Conservation (phyloP, 805 yeast genomes). For the Myxozyma udenii region DNA sequence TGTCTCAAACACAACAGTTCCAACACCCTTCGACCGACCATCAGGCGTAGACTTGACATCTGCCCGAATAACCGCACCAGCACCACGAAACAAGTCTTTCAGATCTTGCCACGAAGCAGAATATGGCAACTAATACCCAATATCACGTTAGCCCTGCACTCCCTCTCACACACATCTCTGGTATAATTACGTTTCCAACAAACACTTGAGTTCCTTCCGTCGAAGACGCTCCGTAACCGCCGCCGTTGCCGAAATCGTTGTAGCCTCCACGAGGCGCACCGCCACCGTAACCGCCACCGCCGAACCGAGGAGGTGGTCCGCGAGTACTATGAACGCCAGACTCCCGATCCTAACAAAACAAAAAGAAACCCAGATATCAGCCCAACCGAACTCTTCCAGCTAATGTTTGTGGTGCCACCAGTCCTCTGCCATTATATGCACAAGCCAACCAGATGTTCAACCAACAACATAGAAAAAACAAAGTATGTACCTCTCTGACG, state of each 20-base stretch:
- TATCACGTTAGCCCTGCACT: background rate
- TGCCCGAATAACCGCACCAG: slow-evolving; percentile 77
- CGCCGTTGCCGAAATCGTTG: slow-evolving; percentile 7
- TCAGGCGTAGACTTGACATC: slow-evolving; percentile 64
- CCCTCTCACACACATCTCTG: background rate
- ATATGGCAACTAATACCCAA: slow-evolving; percentile 58
- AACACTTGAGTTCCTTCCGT: slow-evolving; percentile 31
- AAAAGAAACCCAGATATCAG: slow-evolving; percentile 2
- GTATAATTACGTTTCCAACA: slow-evolving; percentile 28
- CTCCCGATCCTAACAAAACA: slow-evolving; percentile 61
- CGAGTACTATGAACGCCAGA: slow-evolving; percentile 34
- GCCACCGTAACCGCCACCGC: slow-evolving; percentile 5
- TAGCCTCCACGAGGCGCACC: too few species aligned
- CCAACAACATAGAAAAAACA: too few species aligned
- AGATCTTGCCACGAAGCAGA: slow-evolving; percentile 79
- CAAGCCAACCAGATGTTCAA: background rate
- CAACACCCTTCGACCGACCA: slow-evolving; percentile 83
- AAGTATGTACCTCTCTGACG: slow-evolving; percentile 63
- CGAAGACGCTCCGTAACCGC: slow-evolving; percentile 27
- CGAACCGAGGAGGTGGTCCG: slow-evolving; percentile 21
- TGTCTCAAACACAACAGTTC: slow-evolving; percentile 68
- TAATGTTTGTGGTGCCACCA: too few species aligned
- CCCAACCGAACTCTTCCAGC: too few species aligned
- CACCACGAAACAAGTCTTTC: slow-evolving; percentile 75
- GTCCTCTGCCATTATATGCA: too few species aligned